Evolutionary conservation across 257 asterid species (phyloP).

Genomic region (Dorcoceras hygrometricum): DNA sequence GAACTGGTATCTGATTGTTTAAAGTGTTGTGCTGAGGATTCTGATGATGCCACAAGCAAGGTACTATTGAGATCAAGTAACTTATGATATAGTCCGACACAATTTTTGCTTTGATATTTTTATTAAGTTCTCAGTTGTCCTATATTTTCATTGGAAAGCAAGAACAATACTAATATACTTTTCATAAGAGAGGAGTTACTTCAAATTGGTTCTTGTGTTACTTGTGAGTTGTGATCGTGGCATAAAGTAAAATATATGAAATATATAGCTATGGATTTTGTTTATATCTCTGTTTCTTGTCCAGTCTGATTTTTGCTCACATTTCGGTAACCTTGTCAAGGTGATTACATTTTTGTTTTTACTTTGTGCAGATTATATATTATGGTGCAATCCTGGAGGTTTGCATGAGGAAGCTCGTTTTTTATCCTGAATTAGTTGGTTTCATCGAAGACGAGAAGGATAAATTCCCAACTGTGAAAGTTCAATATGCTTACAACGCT

Average conservation of each 20-base stretch:
- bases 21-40: constrained; percentile 91
- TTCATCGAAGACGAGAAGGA: constrained; percentile 94
- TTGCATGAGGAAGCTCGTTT: constrained; percentile 96
- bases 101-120: not conserved
- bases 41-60: constrained; percentile 92
- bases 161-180: not conserved
- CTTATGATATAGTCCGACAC: not conserved
- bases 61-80: constrained; percentile 29
- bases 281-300: constrained; percentile 6
- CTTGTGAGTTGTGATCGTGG: not conserved
- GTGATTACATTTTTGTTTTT: not conserved
- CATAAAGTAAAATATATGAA: not conserved
- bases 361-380: constrained; percentile 53
- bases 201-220: not conserved
- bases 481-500: constrained; percentile 78
- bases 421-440: constrained; percentile 84
- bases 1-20: constrained; percentile 84
- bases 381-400: constrained; percentile 83
- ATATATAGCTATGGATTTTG: not conserved
- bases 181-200: not conserved
- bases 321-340: not conserved
- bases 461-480: constrained; percentile 62
- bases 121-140: not conserved
- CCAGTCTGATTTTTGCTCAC: not conserved
- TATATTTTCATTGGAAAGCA: not conserved